Percentiles rank a stretch among this genome's conserved stretches.
phyloP scores from a whole-genome alignment of 805 yeast species.

The Wickerhamiella kazuoi region DNA sequence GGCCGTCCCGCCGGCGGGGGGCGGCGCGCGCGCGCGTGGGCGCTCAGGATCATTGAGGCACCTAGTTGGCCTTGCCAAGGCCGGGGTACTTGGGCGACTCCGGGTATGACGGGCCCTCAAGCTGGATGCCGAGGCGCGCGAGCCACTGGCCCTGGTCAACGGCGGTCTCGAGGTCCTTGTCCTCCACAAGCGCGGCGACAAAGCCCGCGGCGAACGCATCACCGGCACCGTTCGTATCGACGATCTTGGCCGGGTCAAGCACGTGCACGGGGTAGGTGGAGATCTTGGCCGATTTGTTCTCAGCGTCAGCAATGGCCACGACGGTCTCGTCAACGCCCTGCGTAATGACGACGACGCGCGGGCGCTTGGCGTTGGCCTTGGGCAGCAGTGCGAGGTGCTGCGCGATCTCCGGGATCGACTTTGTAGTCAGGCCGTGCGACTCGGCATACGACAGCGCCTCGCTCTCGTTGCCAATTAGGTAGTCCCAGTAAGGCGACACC shows the following conservation, averaged over 20 bases:
- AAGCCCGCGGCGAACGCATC: slow-evolving; percentile 97
- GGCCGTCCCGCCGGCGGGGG: too few relatives aligned
- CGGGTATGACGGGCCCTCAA: slow-evolving; percentile 89
- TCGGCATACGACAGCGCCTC: slow-evolving; percentile 93
- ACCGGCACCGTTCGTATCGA: slow-evolving; percentile 97
- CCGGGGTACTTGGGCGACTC: neutral
- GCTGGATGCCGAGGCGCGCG: slow-evolving; percentile 80
- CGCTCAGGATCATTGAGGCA: too few relatives aligned
- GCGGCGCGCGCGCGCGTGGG: too few relatives aligned
- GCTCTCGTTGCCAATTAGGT: slow-evolving; percentile 85
- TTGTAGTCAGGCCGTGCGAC: slow-evolving; percentile 47
- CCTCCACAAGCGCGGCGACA: slow-evolving; percentile 70
- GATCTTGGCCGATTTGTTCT: slow-evolving; percentile 27
- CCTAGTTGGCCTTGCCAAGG: too few relatives aligned
- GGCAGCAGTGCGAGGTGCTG: slow-evolving; percentile 63
- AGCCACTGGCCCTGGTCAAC: slow-evolving; percentile 72
- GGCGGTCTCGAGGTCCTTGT: slow-evolving; percentile 38
- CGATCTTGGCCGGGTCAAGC: slow-evolving; percentile 47
- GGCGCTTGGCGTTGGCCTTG: slow-evolving; percentile 46
- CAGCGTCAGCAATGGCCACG: slow-evolving; percentile 39
- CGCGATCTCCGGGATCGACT: slow-evolving; percentile 62
- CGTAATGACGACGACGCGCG: slow-evolving; percentile 83
- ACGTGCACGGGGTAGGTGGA: slow-evolving; percentile 51
- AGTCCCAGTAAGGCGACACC: slow-evolving; percentile 73
- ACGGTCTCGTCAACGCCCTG: slow-evolving; percentile 90